Evolutionary conservation across 139 green algal genomes (phyloP), one percentile per base, ranked within the genome.

Genomic region (Spirogloea muscicola): DNA sequence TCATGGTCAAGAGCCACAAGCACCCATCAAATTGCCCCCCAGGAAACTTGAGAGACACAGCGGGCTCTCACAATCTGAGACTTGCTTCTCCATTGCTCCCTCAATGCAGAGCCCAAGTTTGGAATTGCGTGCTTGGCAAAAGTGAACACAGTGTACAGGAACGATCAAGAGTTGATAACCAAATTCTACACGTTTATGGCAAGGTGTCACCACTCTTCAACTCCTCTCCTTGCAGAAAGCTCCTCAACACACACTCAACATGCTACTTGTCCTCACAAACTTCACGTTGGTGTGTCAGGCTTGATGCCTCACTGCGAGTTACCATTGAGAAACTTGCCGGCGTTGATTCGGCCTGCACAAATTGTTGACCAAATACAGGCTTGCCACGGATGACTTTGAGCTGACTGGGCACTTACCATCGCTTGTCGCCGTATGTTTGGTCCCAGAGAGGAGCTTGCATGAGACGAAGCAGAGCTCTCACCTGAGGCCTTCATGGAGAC

Each of bases 91-190:
- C n/a, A n/a, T n/a, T n/a, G n/a, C n/a, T n/a, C n/a, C n/a, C 40
- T 62, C 5, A 43, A 7, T 39, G 31, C 52, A 62, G 52, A 62
- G 7, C 52, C 52, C 6, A 62, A 62, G 5, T 62, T 62, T 62
- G 52, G 52, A 62, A 39, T 62, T 38, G 52, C 52, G 31, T 62
- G 52, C 9, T 62, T 62, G 7, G 52, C 31, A 6, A 31, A 33
- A 62, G 52, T 62, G 52, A 62, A 33, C 52, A 62, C 52, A 33
- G 7, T 62, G 7, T 62, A 33, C 52, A 31, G 40, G 40, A 62
- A 62, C 52, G 52, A 62, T 33, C 52, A 33, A 7, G 52, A 62
- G 9, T 33, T 62, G 7, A 62, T 62, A 33, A 62, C 52, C 52
- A 38, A 39, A 6, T 62, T 62, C 9, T 62, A 43, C 7, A 33